Conservation (phyloP, 495 filamentous ascomycete species). For the Acidomyces sp. region DNA sequence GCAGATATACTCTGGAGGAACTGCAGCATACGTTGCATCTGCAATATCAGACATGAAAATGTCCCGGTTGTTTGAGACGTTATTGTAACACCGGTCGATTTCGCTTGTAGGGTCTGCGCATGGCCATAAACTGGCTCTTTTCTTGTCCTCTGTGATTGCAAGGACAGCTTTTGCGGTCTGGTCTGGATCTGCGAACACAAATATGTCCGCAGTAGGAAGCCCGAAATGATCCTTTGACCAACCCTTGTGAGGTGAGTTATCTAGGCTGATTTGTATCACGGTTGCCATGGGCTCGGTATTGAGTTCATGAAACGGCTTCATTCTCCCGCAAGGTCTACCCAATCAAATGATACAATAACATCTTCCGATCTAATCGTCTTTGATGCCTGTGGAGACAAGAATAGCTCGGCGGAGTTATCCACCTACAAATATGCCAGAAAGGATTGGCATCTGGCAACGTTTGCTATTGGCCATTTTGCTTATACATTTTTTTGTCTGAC, state of each 20-base stretch:
- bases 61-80: not conserved
- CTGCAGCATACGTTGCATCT: constrained; percentile 9
- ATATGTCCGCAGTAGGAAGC: constrained; percentile 14
- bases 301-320: constrained; percentile 11
- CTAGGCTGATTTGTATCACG: constrained; percentile 17
- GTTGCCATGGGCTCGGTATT: constrained; percentile 6
- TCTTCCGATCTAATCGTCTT: constrained; percentile 16
- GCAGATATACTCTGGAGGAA: constrained; percentile 16
- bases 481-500: no score
- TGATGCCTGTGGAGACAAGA: constrained; percentile 9
- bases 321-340: constrained; percentile 19
- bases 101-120: not conserved
- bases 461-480: no score
- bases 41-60: constrained; percentile 14
- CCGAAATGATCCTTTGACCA: constrained; percentile 23
- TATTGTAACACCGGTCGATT: not conserved
- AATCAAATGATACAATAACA: constrained; percentile 21
- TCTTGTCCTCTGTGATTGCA: not conserved
- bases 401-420: no score
- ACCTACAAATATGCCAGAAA: no score
- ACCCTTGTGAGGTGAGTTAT: constrained; percentile 19
- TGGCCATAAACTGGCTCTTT: not conserved
- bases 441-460: no score
- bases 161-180: constrained; percentile 10
- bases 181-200: constrained; percentile 14